A percentile compares a stretch with the other conserved stretches of the same genome.
Conservation (phyloP, 2,329 filamentous ascomycete species). For the Diaporthe amygdali region DNA sequence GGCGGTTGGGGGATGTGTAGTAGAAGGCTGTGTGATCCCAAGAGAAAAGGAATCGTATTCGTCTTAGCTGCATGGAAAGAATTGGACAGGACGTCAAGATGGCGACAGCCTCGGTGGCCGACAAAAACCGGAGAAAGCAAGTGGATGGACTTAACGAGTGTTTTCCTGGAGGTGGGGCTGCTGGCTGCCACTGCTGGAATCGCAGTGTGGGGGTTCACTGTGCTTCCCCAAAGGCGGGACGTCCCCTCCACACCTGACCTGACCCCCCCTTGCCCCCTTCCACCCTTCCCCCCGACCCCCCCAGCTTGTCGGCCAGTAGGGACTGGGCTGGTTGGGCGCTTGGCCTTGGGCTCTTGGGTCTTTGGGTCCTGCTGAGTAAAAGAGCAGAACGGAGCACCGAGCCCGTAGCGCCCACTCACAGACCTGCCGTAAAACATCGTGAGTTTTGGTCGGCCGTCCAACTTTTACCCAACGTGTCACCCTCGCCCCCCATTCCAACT, state of each 20-base stretch:
- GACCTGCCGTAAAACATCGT: constrained; percentile 27
- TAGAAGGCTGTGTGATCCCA: not conserved
- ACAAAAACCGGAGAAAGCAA: not conserved
- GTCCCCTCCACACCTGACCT: constrained; percentile 1
- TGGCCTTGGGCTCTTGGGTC: not conserved
- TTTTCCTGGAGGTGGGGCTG: not conserved
- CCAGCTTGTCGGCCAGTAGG: constrained; percentile 3
- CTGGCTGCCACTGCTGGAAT: not conserved
- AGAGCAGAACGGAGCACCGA: constrained; percentile 14
- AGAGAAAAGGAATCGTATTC: not conserved
- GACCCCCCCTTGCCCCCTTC: too few relatives aligned
- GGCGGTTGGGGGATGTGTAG: not conserved
- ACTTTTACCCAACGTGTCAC: constrained; percentile 22
- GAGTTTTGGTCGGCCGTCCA: constrained; percentile 25
- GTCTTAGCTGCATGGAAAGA: not conserved
- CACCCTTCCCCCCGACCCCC: not conserved
- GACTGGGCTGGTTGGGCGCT: constrained; percentile 9
- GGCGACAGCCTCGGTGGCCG: not conserved
- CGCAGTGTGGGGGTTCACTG: not conserved
- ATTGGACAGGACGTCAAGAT: not conserved
- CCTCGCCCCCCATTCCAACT: constrained; percentile 4
- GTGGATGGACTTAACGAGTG: constrained; percentile 6
- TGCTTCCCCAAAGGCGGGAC: not conserved
- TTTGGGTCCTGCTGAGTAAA: constrained; percentile 19
- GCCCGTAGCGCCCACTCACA: constrained; percentile 20